Percentiles rank a stretch among this genome's conserved stretches.
Evolutionary conservation across 495 filamentous ascomycete species (phyloP).

Genomic region (Penicillium bialowiezense): DNA sequence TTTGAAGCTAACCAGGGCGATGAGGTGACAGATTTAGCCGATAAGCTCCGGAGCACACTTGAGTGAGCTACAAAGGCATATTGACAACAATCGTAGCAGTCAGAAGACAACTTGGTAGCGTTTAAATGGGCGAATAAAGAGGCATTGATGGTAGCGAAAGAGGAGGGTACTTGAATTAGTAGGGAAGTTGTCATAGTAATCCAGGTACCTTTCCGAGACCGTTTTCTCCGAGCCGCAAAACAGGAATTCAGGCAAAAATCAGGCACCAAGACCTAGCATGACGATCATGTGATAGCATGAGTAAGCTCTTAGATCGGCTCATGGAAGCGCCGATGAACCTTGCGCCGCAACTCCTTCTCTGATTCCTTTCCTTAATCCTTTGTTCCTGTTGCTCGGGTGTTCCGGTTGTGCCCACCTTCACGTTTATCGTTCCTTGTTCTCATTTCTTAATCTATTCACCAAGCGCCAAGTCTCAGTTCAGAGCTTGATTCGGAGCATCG

Average conservation of each 20-base stretch:
- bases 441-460: not conserved
- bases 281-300: constrained; percentile 16
- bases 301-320: constrained; percentile 10
- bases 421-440: not conserved
- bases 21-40: not conserved
- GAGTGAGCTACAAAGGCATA: too few species aligned
- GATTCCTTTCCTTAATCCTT: constrained; percentile 11
- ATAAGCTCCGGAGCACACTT: constrained; percentile 10
- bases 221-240: too few species aligned
- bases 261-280: too few species aligned
- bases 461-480: not conserved
- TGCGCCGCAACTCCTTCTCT: constrained; percentile 1
- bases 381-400: not conserved
- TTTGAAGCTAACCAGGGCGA: constrained; percentile 32
- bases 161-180: too few species aligned
- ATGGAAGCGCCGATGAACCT: constrained; percentile 16
- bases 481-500: not conserved
- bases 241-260: too few species aligned
- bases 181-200: too few species aligned
- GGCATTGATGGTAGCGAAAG: too few species aligned
- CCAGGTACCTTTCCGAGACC: too few species aligned
- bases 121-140: too few species aligned
- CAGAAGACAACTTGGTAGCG: too few species aligned
- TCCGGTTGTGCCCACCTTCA: constrained; percentile 4
- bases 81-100: too few species aligned